A percentile compares a stretch with the other conserved stretches of the same genome.
phyloP scores from a whole-genome alignment of 345 rosid species.

The Limnanthes douglasii region DNA sequence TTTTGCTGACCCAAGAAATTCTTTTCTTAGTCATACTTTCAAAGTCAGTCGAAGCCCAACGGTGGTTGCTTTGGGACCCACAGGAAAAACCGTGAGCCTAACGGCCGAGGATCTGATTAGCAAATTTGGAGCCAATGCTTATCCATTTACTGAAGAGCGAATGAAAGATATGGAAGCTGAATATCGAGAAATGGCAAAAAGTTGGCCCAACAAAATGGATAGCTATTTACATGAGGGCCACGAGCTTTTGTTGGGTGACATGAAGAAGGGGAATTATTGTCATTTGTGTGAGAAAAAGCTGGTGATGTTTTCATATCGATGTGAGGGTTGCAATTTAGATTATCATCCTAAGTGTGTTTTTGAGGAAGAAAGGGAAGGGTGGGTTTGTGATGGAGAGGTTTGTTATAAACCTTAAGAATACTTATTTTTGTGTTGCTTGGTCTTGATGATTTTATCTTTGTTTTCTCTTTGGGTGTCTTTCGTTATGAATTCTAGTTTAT shows the following conservation, averaged over 20 bases:
- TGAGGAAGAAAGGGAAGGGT: too few relatives aligned
- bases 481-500: too few relatives aligned
- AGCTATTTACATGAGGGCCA: conserved; percentile 48
- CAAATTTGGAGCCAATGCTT: conserved; percentile 37
- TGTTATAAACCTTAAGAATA: too few relatives aligned
- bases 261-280: conserved; percentile 13
- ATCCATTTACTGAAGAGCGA: conserved; percentile 51
- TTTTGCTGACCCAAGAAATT: conserved; percentile 40
- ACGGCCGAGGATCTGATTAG: conserved; percentile 26
- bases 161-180: conserved; percentile 26
- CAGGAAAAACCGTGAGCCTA: conserved; percentile 28
- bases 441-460: too few relatives aligned
- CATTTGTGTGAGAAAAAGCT: conserved; percentile 28
- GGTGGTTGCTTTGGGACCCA: conserved; percentile 34
- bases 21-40: conserved; percentile 24
- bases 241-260: conserved; percentile 34
- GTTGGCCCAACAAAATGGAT: conserved; percentile 59
- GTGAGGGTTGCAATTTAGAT: conserved; percentile 49
- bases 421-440: too few relatives aligned
- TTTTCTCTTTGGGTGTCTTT: too few relatives aligned
- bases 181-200: conserved; percentile 41
- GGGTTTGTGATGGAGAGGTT: too few relatives aligned
- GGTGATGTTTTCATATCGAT: conserved; percentile 32
- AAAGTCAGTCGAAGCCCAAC: conserved; percentile 41
- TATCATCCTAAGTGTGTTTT: conserved; percentile 49